Percentiles rank a stretch among this genome's conserved stretches.
These are phyloP conservation scores for Tremella yokohamensis DNA, from an alignment of 768 basidiomycete species.

Conservation along the genomic window DNA sequence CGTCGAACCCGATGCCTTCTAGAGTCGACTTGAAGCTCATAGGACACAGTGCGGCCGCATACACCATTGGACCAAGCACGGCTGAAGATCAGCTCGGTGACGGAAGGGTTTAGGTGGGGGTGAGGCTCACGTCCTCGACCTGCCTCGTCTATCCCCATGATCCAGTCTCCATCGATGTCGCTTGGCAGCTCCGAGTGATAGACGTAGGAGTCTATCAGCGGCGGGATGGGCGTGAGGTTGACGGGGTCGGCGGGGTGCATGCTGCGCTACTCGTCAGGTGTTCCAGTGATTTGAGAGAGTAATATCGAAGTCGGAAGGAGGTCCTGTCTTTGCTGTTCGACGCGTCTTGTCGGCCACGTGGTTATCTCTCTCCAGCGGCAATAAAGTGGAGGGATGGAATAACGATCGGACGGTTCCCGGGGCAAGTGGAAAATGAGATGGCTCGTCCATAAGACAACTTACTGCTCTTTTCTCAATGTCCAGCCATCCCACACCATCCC, in stretches of 20 bases:
- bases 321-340: too few species aligned
- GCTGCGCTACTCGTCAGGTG: not conserved
- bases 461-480: not conserved
- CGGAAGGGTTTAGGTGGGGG: conserved; percentile 1
- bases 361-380: too few species aligned
- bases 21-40: conserved; percentile 68
- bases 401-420: not conserved
- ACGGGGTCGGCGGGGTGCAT: conserved; percentile 33
- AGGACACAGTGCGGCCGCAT: conserved; percentile 92
- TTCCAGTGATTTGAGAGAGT: too few species aligned
- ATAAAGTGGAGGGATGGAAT: too few species aligned
- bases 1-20: conserved; percentile 82
- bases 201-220: conserved; percentile 37
- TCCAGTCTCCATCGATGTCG: conserved; percentile 60
- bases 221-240: conserved; percentile 28
- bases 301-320: too few species aligned
- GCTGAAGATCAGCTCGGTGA: conserved; percentile 52
- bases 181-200: conserved; percentile 41
- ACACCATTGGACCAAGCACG: conserved; percentile 84
- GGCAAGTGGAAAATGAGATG: not conserved
- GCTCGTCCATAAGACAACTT: conserved; percentile 2
- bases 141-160: conserved; percentile 98
- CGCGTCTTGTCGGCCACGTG: not conserved
- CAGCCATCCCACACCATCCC: conserved; percentile 1
- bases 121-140: conserved; percentile 67